A percentile compares a stretch with the other conserved stretches of the same genome.
These are phyloP conservation scores for Microascus cirrosus DNA, from an alignment of 2,329 filamentous ascomycete genomes.

Conservation along the genomic window DNA sequence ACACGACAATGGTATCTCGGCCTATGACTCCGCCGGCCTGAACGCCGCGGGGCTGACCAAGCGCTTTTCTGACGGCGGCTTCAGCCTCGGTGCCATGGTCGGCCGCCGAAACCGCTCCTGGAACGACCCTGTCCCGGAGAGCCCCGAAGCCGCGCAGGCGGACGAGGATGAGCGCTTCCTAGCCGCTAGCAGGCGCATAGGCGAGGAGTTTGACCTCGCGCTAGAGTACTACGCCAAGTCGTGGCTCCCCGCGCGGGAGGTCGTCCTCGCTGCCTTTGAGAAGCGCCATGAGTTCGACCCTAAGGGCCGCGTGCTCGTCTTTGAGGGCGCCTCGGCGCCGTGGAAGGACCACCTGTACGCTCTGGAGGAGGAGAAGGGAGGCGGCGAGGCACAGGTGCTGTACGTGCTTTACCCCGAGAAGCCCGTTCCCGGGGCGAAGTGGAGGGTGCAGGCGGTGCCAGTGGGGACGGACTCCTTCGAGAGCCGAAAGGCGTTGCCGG, in stretches of 20 bases:
- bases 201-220: slow-evolving; percentile 75
- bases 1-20: slow-evolving; percentile 89
- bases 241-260: slow-evolving; percentile 79
- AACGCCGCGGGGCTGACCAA: slow-evolving; percentile 64
- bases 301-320: slow-evolving; percentile 68
- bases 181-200: slow-evolving; percentile 70
- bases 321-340: slow-evolving; percentile 67
- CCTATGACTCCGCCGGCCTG: slow-evolving; percentile 63
- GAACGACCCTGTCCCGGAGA: slow-evolving; percentile 52
- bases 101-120: slow-evolving; percentile 67
- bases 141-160: slow-evolving; percentile 43
- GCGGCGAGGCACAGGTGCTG: slow-evolving; percentile 36
- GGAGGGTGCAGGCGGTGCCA: slow-evolving; percentile 90
- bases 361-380: slow-evolving; percentile 53
- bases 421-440: slow-evolving; percentile 63
- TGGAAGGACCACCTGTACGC: slow-evolving; percentile 96
- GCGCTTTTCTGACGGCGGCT: slow-evolving; percentile 72
- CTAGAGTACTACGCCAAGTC: slow-evolving; percentile 62
- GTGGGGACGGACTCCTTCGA: slow-evolving; percentile 76
- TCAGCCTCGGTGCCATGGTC: slow-evolving; percentile 77
- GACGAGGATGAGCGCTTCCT: slow-evolving; percentile 75
- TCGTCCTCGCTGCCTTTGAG: slow-evolving; percentile 67
- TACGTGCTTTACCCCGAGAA: slow-evolving; percentile 92
- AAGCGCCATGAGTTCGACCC: slow-evolving; percentile 57
- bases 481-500: slow-evolving; percentile 83